Evolutionary conservation across 2,329 filamentous ascomycete genomes (phyloP).

Genomic region (Ascochyta lentis): DNA sequence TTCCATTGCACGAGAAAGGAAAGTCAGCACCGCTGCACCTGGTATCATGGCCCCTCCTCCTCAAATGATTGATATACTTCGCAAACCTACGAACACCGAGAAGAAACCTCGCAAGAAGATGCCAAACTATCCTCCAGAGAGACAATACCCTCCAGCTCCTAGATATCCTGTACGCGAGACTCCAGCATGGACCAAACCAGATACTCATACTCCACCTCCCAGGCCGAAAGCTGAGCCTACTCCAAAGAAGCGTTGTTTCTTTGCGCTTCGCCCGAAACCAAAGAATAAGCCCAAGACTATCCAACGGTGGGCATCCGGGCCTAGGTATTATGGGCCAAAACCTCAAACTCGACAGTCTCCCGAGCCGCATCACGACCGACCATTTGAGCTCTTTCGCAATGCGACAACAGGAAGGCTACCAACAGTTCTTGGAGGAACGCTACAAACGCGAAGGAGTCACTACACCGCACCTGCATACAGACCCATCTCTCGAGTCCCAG

Average conservation of each 20-base stretch:
- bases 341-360: not conserved
- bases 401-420: constrained; percentile 29
- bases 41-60: constrained; percentile 23
- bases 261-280: not conserved
- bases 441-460: constrained; percentile 36
- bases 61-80: constrained; percentile 1
- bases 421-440: constrained; percentile 36
- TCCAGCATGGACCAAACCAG: constrained; percentile 31
- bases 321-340: not conserved
- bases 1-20: constrained; percentile 11
- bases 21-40: constrained; percentile 22
- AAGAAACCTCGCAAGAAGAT: constrained; percentile 19
- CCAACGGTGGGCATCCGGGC: not conserved
- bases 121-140: constrained; percentile 20
- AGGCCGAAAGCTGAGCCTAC: constrained; percentile 6
- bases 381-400: constrained; percentile 23
- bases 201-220: constrained; percentile 24
- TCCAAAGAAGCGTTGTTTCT: constrained; percentile 13
- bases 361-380: not conserved
- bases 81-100: constrained; percentile 2
- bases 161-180: constrained; percentile 33
- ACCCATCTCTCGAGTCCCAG: not conserved
- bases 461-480: constrained; percentile 17
- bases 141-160: constrained; percentile 34
- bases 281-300: not conserved